These are phyloP conservation scores for Saturnispora dispora DNA, from an alignment of 805 yeast genomes.

Conservation along the genomic window DNA sequence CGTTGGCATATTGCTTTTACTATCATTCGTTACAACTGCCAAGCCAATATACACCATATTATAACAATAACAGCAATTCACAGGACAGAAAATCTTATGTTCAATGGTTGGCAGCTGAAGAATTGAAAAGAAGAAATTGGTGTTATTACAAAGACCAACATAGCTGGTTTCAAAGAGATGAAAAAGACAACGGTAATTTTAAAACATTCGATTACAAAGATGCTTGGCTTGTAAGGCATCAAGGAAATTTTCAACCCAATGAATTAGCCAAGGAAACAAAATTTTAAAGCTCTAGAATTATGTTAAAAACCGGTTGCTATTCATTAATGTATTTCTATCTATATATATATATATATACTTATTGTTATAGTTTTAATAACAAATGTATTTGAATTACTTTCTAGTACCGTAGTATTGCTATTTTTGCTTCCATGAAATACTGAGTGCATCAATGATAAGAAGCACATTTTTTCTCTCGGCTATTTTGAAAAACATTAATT, in stretches of 20 bases:
- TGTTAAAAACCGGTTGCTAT: not conserved
- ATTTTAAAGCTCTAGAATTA: not conserved
- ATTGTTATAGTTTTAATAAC: not conserved
- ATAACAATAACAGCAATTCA: constrained; percentile 22
- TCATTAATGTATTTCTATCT: not conserved
- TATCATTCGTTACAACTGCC: constrained; percentile 35
- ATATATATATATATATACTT: not conserved
- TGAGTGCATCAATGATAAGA: too few relatives aligned
- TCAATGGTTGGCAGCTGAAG: constrained; percentile 23
- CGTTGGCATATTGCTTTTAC: constrained; percentile 87
- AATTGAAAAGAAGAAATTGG: constrained; percentile 18
- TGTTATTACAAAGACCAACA: constrained; percentile 11
- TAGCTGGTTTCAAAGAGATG: constrained; percentile 16
- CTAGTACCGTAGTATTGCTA: not conserved
- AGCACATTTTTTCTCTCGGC: not conserved
- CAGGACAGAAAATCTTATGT: constrained; percentile 29
- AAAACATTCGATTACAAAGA: constrained; percentile 28
- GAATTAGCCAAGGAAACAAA: constrained; percentile 19
- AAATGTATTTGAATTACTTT: not conserved
- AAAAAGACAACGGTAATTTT: constrained; percentile 16
- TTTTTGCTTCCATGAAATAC: too few relatives aligned
- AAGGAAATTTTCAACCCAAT: constrained; percentile 17
- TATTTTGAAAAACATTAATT: too few relatives aligned
- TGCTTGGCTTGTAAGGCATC: constrained; percentile 26
- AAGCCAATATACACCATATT: constrained; percentile 6